Evolutionary conservation across 148 eudicot species (phyloP).

Genomic region (Chenopodium formosanum): DNA sequence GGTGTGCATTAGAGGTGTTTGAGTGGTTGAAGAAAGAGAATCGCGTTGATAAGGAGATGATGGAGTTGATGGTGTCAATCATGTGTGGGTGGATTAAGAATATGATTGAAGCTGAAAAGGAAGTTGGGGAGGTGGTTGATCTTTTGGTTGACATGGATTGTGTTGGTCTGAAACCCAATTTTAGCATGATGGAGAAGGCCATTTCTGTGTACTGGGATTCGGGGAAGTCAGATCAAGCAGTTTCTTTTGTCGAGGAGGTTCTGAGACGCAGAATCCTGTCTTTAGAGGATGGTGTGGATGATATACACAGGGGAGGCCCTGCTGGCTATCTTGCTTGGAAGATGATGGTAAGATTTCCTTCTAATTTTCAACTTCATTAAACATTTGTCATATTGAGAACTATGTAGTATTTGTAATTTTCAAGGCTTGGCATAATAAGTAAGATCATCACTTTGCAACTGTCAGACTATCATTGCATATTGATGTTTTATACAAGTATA

Average conservation of each 20-base stretch:
- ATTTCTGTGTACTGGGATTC: constrained; percentile 76
- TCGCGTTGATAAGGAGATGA: constrained; percentile 83
- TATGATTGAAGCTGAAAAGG: constrained; percentile 53
- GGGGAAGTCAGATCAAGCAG: constrained; percentile 54
- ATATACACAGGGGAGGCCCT: constrained; percentile 65
- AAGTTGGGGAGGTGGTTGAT: constrained; percentile 66
- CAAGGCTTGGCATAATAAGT: neutral
- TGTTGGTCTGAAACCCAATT: constrained; percentile 76
- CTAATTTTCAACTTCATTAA: neutral
- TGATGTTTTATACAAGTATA: neutral
- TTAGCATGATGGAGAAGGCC: constrained; percentile 93
- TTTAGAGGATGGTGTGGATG: constrained; percentile 39
- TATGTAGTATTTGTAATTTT: neutral
- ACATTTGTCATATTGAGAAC: neutral
- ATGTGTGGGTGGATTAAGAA: constrained; percentile 92
- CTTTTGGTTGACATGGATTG: constrained; percentile 93
- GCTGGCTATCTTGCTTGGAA: constrained; percentile 97
- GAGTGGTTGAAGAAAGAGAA: constrained; percentile 94
- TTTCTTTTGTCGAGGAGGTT: constrained; percentile 64
- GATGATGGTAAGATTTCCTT: constrained; percentile 65
- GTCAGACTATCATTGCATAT: neutral
- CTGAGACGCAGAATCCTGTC: constrained; percentile 53
- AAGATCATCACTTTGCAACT: neutral
- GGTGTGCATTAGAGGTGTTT: constrained; percentile 96
- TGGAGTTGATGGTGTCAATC: constrained; percentile 93